These are phyloP conservation scores for Colletotrichum phormii DNA, from an alignment of 2,329 filamentous ascomycete genomes.

Conservation along the genomic window DNA sequence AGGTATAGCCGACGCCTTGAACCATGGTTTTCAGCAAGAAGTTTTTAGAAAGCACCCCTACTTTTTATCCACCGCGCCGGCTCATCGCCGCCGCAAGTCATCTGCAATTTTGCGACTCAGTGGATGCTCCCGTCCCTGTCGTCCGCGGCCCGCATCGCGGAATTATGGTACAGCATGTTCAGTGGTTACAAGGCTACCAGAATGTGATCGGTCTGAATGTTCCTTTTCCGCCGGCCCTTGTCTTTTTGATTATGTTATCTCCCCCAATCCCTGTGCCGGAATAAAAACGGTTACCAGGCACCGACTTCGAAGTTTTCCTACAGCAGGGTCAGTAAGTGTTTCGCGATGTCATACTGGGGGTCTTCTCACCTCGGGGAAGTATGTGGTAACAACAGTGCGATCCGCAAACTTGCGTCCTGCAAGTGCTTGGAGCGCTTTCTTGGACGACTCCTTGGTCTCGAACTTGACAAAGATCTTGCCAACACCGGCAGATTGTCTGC, in stretches of 20 bases:
- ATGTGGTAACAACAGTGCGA: slow-evolving; percentile 94
- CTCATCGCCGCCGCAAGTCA: neutral
- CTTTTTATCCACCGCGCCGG: neutral
- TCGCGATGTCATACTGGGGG: neutral
- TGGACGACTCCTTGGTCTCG: slow-evolving; percentile 79
- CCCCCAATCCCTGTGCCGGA: neutral
- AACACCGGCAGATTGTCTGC: slow-evolving; percentile 86
- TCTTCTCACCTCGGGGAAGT: slow-evolving; percentile 85
- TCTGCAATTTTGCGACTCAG: neutral
- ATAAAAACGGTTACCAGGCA: slow-evolving; percentile 74
- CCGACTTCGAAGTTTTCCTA: slow-evolving; percentile 94
- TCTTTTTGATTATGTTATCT: slow-evolving; percentile 6
- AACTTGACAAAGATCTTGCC: slow-evolving; percentile 99
- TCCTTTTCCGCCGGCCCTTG: slow-evolving; percentile 14
- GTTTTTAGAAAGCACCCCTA: neutral
- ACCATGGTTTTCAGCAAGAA: neutral
- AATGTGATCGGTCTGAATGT: slow-evolving; percentile 6
- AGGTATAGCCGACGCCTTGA: neutral
- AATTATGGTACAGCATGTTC: slow-evolving; percentile 33
- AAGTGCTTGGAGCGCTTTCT: slow-evolving; percentile 87
- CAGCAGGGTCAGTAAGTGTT: slow-evolving; percentile 45
- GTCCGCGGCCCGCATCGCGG: slow-evolving; percentile 10
- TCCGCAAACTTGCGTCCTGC: slow-evolving; percentile 97
- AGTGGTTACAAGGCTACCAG: slow-evolving; percentile 33
- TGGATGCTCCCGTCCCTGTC: slow-evolving; percentile 13